phyloP scores from a whole-genome alignment of 257 asterid genomes.

The Lithospermum erythrorhizon region DNA sequence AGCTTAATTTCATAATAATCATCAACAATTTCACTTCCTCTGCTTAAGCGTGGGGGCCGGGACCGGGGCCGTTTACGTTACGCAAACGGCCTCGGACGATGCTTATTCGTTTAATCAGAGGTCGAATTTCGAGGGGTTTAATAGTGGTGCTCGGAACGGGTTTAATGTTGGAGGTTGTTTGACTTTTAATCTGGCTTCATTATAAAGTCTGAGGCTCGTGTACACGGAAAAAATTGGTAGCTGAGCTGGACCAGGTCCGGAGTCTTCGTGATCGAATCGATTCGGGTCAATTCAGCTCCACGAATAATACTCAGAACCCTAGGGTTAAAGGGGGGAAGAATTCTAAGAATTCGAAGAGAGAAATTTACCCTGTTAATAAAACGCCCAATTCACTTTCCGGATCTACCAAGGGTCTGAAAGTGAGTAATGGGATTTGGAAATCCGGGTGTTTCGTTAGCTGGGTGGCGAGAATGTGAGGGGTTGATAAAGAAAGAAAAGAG shows the following conservation, averaged over 20 bases:
- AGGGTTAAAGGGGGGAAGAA: slow-evolving; percentile 20
- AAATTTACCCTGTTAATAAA: slow-evolving; percentile 41
- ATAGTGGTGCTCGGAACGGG: slow-evolving; percentile 37
- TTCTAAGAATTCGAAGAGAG: slow-evolving; percentile 29
- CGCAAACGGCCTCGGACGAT: slow-evolving; percentile 85
- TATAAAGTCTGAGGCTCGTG: slow-evolving; percentile 38
- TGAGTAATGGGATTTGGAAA: slow-evolving; percentile 24
- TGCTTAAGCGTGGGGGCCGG: slow-evolving; percentile 35
- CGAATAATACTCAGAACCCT: slow-evolving; percentile 5
- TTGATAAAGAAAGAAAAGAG: slow-evolving; percentile 63
- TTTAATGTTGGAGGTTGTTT: slow-evolving; percentile 46
- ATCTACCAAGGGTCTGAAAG: slow-evolving; percentile 28
- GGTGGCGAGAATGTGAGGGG: slow-evolving; percentile 28
- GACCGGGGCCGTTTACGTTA: slow-evolving; percentile 35
- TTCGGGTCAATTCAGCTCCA: slow-evolving; percentile 42
- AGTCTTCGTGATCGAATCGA: slow-evolving; percentile 59
- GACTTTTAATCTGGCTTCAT: slow-evolving; percentile 42
- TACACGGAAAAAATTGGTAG: slow-evolving; percentile 43
- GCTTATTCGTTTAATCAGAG: slow-evolving; percentile 81
- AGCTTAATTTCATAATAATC: slow-evolving; percentile 2
- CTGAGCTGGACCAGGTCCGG: slow-evolving; percentile 77
- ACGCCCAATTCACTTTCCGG: slow-evolving; percentile 31
- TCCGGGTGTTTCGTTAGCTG: slow-evolving; percentile 12
- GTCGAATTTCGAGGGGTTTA: slow-evolving; percentile 12
- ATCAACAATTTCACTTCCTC: slow-evolving; percentile 19